phyloP scores from a whole-genome alignment of 73 alveolate genomes.

The Paramecium primaurelia region DNA sequence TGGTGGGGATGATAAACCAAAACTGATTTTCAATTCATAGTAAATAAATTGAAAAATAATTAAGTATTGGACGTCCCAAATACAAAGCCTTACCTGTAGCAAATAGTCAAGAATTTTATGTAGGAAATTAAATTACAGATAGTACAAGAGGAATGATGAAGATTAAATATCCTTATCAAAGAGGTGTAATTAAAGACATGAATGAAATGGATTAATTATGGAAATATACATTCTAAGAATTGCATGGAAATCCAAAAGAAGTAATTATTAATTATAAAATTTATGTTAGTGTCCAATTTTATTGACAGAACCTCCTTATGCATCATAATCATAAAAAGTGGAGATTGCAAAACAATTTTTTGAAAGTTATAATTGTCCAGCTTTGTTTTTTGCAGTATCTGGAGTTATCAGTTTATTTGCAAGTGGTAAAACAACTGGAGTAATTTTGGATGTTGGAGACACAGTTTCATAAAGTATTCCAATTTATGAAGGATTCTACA shows the following conservation, averaged over 20 bases:
- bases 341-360: conserved; percentile 78
- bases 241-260: conserved; percentile 23
- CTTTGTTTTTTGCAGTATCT: conserved; percentile 76
- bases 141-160: conserved; percentile 13
- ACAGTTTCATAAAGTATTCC: conserved; percentile 84
- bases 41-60: not conserved
- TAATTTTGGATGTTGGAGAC: conserved; percentile 89
- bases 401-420: conserved; percentile 80
- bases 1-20: conserved; percentile 48
- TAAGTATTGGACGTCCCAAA: conserved; percentile 38
- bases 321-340: conserved; percentile 78
- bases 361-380: conserved; percentile 83
- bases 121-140: conserved; percentile 43
- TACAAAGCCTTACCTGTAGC: conserved; percentile 23
- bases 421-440: conserved; percentile 89
- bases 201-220: conserved; percentile 40
- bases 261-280: not conserved
- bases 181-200: not conserved
- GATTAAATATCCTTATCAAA: conserved; percentile 27
- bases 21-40: conserved; percentile 12
- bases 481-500: conserved; percentile 84
- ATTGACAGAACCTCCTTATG: conserved; percentile 85
- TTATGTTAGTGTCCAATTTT: conserved; percentile 78
- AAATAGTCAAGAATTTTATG: conserved; percentile 7
- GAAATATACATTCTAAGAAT: conserved; percentile 33